These are phyloP conservation scores for Eucalyptus marginata DNA, from an alignment of 345 rosid species.

Conservation along the genomic window DNA sequence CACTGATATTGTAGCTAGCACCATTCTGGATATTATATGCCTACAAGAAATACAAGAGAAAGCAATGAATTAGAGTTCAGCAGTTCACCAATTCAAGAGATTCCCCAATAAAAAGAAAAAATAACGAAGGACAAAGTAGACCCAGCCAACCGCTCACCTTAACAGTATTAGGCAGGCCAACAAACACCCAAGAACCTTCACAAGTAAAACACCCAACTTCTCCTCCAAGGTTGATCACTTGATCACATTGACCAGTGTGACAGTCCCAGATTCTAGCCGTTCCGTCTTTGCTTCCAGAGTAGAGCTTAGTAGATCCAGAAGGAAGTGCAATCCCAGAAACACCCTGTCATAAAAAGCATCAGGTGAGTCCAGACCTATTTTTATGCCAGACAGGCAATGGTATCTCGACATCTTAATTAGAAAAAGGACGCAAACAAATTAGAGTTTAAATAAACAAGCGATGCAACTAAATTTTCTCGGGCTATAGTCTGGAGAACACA, in stretches of 20 bases:
- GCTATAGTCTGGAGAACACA: not conserved
- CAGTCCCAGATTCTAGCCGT: constrained; percentile 37
- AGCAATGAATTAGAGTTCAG: not conserved
- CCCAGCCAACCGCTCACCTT: constrained; percentile 12
- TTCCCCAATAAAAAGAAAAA: not conserved
- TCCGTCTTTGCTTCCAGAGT: constrained; percentile 42
- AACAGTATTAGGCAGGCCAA: constrained; percentile 37
- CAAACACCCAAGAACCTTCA: constrained; percentile 53
- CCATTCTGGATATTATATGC: constrained; percentile 30
- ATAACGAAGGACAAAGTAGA: not conserved
- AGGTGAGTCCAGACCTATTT: not conserved
- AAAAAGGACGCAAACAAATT: too few relatives aligned
- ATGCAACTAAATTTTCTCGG: too few relatives aligned
- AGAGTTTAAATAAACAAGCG: too few relatives aligned
- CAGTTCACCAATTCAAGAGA: not conserved
- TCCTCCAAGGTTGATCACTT: constrained; percentile 14
- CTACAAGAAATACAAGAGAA: constrained; percentile 9
- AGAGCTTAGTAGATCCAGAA: constrained; percentile 42
- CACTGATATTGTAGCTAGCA: constrained; percentile 15
- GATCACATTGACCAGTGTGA: constrained; percentile 27
- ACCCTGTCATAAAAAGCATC: constrained; percentile 2
- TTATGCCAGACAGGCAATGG: not conserved
- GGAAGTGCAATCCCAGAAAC: constrained; percentile 41
- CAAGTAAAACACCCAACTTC: constrained; percentile 35
- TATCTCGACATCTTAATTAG: too few relatives aligned